phyloP scores from a whole-genome alignment of 1,284 basidiomycete genomes.

The Puccinia coronata region DNA sequence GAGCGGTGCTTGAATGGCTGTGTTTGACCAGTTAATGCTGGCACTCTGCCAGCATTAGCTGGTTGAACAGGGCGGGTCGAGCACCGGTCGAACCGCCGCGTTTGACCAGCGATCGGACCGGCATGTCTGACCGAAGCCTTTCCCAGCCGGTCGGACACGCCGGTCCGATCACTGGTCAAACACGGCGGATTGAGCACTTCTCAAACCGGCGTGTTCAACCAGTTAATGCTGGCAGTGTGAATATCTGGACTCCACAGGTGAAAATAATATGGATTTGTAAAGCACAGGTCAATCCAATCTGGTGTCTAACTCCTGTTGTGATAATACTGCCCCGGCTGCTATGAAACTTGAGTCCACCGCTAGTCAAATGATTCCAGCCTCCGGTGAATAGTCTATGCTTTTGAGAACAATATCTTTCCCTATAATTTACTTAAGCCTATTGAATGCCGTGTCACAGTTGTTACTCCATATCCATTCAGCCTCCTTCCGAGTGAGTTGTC shows the following conservation, averaged over 20 bases:
- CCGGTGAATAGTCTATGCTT: neutral
- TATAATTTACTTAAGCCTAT: neutral
- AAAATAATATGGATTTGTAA: conserved; percentile 11
- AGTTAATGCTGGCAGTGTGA: too few species aligned
- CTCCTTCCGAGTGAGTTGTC: neutral
- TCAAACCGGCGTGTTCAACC: too few species aligned
- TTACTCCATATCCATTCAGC: neutral
- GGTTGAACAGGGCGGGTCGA: too few species aligned
- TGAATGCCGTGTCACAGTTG: neutral
- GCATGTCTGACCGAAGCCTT: too few species aligned
- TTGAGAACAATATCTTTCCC: neutral
- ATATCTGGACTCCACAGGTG: conserved; percentile 22
- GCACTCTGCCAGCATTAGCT: too few species aligned
- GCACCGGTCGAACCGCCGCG: too few species aligned
- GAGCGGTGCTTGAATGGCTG: too few species aligned
- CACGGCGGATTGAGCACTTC: too few species aligned
- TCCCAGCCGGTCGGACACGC: too few species aligned
- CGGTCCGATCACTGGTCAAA: too few species aligned
- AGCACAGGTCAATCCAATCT: neutral
- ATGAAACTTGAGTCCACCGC: conserved; percentile 17
- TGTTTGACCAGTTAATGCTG: too few species aligned
- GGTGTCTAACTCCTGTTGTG: neutral
- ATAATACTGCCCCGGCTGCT: neutral
- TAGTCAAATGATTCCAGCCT: neutral
- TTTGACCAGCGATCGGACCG: too few species aligned